Conservation (phyloP, 1,284 basidiomycete genomes). For the Cryptococcus wingfieldii region DNA sequence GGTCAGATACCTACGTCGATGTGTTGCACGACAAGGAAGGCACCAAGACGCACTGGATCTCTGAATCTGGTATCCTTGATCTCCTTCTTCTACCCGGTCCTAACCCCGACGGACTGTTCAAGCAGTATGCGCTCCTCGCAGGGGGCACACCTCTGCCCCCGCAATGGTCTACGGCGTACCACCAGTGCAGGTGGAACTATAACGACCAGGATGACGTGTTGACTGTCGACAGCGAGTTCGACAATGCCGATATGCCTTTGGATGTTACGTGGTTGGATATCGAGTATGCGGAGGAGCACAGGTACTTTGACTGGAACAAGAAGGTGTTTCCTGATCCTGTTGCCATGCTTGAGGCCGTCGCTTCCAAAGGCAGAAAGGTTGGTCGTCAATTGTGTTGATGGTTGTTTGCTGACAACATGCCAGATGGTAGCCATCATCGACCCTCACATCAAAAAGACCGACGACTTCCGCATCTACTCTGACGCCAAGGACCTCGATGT, state of each 20-base stretch:
- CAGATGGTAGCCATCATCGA: conserved; percentile 97
- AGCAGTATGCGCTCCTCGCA: conserved; percentile 78
- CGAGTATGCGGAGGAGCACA: conserved; percentile 89
- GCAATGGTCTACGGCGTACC: conserved; percentile 87
- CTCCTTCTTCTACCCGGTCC: conserved; percentile 90
- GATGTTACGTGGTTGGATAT: conserved; percentile 99
- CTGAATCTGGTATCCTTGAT: conserved; percentile 93
- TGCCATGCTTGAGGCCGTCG: conserved; percentile 86
- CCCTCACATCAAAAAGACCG: conserved; percentile 85
- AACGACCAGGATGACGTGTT: conserved; percentile 84
- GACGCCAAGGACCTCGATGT: conserved; percentile 74
- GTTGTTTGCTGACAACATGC: neutral
- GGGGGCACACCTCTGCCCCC: conserved; percentile 83
- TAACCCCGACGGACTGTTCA: conserved; percentile 71
- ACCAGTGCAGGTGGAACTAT: conserved; percentile 99
- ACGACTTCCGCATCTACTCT: conserved; percentile 78
- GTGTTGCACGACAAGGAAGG: conserved; percentile 61
- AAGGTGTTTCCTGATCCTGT: conserved; percentile 90
- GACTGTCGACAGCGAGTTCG: conserved; percentile 80
- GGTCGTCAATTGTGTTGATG: conserved; percentile 3
- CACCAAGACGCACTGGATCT: conserved; percentile 90
- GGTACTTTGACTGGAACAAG: conserved; percentile 96
- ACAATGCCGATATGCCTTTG: conserved; percentile 88
- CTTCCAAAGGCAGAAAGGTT: conserved; percentile 79
- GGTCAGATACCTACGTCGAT: conserved; percentile 94